Base-by-base conservation (phyloP, 495 filamentous ascomycete genomes). In the Filosporella fistucella region DNA sequence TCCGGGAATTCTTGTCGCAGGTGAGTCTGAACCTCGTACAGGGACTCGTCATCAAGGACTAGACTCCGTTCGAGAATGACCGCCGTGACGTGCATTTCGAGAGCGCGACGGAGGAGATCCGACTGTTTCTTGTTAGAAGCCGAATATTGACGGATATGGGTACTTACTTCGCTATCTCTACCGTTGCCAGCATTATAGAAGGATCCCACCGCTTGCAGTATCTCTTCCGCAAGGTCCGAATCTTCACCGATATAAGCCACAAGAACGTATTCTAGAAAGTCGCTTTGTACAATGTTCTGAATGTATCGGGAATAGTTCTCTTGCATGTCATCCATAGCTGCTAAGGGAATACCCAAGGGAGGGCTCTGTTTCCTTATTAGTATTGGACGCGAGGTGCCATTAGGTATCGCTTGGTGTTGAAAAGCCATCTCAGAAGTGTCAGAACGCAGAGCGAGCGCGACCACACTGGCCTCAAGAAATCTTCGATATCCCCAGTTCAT, bases 11-110 rank as follows among this genome's bases (percentile, higher is more conserved):
- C 8, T 22, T 56, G 21, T 1, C 47, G n/a, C 1, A 60, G 39
- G 24, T 56, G 50, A 7, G 35, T 26, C 34, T 55, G 28, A 0
- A 56, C 57, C 24, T 41, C 37, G 4, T 25, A 3, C 9, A 51
- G 41, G 14, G 57, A 60, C 2, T 47, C 40, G 1, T 24, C 17
- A 32, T 60, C 57, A 35, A 60, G 49, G 13, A 47, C 33, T 10
- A 60, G 53, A 40, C 49, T 60, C 29, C 54, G 41, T 33, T 56
- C 57, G 22, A 60, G 53, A 14, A 60, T 54, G 8, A 48, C 45
- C 9, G 42, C 35, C n/a, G 47, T 56, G 4, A 60, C 49, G 33
- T 60, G 57, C 25, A 60, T 49, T 35, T 56, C 57, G 20, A 60
- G 18, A 26, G 50, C 57, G 29, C 32, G 40, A 9, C 51, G 49